Evolutionary conservation across 495 filamentous ascomycete species (phyloP), one percentile per base, ranked within the genome.

Genomic region (Hyphodiscus hymeniophilus): DNA sequence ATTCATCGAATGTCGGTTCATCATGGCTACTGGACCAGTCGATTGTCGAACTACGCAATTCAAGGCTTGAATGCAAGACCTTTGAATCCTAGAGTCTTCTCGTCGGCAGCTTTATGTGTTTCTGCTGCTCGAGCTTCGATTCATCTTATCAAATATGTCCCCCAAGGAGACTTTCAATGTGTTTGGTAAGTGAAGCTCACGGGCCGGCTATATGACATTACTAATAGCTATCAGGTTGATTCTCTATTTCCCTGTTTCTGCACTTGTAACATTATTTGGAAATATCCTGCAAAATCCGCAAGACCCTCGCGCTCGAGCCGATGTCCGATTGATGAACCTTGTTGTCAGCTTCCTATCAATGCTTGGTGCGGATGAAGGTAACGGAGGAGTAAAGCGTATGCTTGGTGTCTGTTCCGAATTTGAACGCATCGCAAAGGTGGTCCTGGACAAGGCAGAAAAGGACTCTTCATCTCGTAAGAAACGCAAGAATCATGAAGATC

Each of bases 1-100:
- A 95, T 98, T 45, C 92, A 98, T 66, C 87, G 92, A 18, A 97
- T 97, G 92, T 94, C 88, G 3, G 82, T 96, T 42, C 92, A 98
- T 62, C 94, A 97, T 60, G 92, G 92, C 2, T 96, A 95, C 68
- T 98, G 92, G 92, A 95, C 90, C 7, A 95, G 85, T 57, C 79
- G 92, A 34, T 71, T 97, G 18, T 94, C 90, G 22, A 91, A 97
- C 56, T 98, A 88, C 62, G 92, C 92, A 2, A 90, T 97, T 34
- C 85, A 92, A 57, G 92, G 92, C 5, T 65, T 95, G 31, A 97
- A 95, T 65, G 84, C 89, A 3, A 74, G 82, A 51, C 89, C 92
- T 2, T 66, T 98, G 45, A 98, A 97, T 55, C 92, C 92, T 1
- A 72, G 92, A 49, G 88, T 97, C 7, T 98, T 95, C 63, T 81